Evolutionary conservation across 805 yeast species (phyloP), one percentile per base, ranked within the genome.

Genomic region (Wickerhamiella brachini): DNA sequence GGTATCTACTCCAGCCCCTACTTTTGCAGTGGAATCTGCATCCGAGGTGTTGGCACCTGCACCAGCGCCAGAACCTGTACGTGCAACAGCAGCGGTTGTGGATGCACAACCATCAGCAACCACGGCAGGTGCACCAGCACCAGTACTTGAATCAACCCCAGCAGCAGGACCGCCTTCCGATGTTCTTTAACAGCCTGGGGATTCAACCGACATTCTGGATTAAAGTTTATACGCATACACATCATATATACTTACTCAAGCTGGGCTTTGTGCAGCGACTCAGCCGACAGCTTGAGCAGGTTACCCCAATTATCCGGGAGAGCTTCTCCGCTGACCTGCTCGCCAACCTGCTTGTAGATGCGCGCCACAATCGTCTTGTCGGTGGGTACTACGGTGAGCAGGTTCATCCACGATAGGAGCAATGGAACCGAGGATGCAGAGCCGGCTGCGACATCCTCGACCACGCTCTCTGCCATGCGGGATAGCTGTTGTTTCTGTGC

Each of bases 331-430:
- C 12, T 17, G 5, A 8, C 34, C 31, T n/a, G 20, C 45, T 56
- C 56, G 15, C 62, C 59, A 18, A 66, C 62, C 17, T 65, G 56
- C 10, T 62, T 59, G 39, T 68, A 56, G 20, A 74, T 62, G 15
- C 63, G 59, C 2, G 58, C 51, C 1, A 72, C 52, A 18, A 65
- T 56, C 1, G 54, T 54, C 2, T 47, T 51, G 44, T 67, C 70
- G 56, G 71, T 58, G 38, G 66, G 67, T 13, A 73, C 60, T 5
- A 67, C 68, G 26, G 66, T 65, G 39, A 74, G 69, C 50, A 84
- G 70, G 59, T 82, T 82, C 56, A 83, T 64, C 63, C 74, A 79
- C 4, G 81, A 75, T 42, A 80, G 65, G 8, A 83, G 44, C 39
- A 49, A 3, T 44, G 54, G 44, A 18, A 38, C 31, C 21, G 17